These are phyloP conservation scores for Chlorella sorokiniana DNA, from an alignment of 139 green algal species.

Conservation along the genomic window DNA sequence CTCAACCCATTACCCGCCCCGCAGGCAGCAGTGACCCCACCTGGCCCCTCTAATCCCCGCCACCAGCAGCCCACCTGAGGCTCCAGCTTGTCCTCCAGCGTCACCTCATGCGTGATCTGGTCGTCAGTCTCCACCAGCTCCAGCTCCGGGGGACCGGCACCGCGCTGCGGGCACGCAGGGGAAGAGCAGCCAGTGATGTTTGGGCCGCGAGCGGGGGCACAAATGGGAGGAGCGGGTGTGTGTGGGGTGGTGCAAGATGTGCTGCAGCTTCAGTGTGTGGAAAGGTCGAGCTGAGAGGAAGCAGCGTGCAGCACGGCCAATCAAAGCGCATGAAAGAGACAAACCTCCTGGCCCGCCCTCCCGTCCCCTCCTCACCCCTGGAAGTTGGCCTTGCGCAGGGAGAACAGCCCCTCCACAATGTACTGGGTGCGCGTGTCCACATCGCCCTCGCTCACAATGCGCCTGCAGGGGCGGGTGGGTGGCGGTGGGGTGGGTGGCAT, in stretches of 20 bases:
- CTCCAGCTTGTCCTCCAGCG: slow-evolving; percentile 68
- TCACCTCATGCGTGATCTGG: slow-evolving; percentile 95
- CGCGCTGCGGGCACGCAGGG: slow-evolving; percentile 6
- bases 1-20: too few species aligned
- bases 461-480: not conserved
- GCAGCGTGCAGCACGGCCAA: not conserved
- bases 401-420: slow-evolving; percentile 95
- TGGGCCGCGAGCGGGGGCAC: too few species aligned
- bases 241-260: not conserved
- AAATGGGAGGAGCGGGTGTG: too few species aligned
- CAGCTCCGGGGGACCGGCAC: slow-evolving; percentile 76
- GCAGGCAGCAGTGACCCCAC: too few species aligned
- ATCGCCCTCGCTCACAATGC: slow-evolving; percentile 89
- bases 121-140: slow-evolving; percentile 96
- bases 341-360: not conserved
- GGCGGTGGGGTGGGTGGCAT: not conserved
- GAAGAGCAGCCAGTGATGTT: too few species aligned
- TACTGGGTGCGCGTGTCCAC: slow-evolving; percentile 92
- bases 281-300: too few species aligned
- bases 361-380: slow-evolving; percentile 46
- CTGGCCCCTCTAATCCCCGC: not conserved
- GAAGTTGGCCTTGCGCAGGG: slow-evolving; percentile 87
- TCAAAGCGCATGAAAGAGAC: too few species aligned
- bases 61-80: not conserved
- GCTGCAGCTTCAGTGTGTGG: not conserved